Percentiles rank a stretch among this genome's conserved stretches.
Evolutionary conservation across 306 rosid genomes (phyloP).

Genomic region (Medicago ruthenica): DNA sequence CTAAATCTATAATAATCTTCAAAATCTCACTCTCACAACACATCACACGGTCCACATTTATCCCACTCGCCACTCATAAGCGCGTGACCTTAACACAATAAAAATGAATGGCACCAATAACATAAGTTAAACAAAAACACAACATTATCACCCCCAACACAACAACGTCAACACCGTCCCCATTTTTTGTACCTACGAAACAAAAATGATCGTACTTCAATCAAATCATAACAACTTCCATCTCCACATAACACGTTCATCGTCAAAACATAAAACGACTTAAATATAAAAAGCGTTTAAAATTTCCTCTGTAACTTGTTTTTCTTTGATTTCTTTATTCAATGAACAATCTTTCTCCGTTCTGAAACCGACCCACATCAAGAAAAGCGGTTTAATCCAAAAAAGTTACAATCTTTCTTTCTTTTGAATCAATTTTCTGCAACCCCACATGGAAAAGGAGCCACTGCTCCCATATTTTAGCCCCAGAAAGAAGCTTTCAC

Average conservation of each 20-base stretch:
- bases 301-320: neutral
- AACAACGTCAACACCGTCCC: slow-evolving; percentile 25
- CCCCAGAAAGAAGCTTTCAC: slow-evolving; percentile 51
- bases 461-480: slow-evolving; percentile 74
- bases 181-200: neutral
- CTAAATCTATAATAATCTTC: neutral
- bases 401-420: slow-evolving; percentile 29
- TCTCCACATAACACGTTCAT: neutral
- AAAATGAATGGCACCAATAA: slow-evolving; percentile 3
- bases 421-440: neutral
- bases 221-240: slow-evolving; percentile 1
- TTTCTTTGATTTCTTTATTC: neutral
- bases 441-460: slow-evolving; percentile 72
- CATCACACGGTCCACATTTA: neutral
- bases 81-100: slow-evolving; percentile 33
- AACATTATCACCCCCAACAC: slow-evolving; percentile 4
- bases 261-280: neutral
- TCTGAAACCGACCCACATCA: slow-evolving; percentile 15
- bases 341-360: neutral
- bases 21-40: neutral
- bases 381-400: neutral
- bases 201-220: neutral
- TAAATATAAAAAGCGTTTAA: neutral
- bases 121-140: neutral
- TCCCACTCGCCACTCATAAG: slow-evolving; percentile 19